These are phyloP conservation scores for Selaginella tamariscina DNA, from an alignment of 75 land plant genomes.

Conservation along the genomic window DNA sequence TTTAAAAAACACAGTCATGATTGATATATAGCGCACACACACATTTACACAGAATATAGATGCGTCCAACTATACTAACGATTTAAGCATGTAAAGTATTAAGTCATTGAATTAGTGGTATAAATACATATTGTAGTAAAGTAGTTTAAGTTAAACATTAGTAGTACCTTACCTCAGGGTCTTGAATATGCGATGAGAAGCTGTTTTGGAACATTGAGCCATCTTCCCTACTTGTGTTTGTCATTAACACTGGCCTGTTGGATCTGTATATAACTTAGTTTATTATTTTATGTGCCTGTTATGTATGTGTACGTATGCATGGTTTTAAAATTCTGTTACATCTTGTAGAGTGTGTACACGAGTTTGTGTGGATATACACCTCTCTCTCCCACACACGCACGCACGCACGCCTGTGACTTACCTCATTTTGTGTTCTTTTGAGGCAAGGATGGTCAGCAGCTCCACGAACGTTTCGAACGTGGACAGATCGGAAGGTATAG, in stretches of 20 bases:
- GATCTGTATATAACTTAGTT: too few relatives aligned
- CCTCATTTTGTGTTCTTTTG: conserved; percentile 48
- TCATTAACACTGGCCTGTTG: not conserved
- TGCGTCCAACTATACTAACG: not conserved
- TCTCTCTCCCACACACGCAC: too few relatives aligned
- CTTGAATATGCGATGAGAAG: not conserved
- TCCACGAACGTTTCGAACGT: conserved; percentile 80
- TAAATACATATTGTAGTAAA: too few relatives aligned
- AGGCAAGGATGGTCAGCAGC: conserved; percentile 44
- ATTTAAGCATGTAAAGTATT: not conserved
- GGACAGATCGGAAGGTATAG: conserved; percentile 55
- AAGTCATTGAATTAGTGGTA: not conserved
- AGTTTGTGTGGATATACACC: too few relatives aligned
- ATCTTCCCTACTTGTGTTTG: not conserved
- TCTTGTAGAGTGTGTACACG: not conserved
- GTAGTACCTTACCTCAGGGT: not conserved
- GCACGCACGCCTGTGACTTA: too few relatives aligned
- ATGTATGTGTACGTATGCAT: too few relatives aligned
- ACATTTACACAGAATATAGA: too few relatives aligned
- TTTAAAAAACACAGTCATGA: too few relatives aligned
- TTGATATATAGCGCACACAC: too few relatives aligned
- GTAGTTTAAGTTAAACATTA: too few relatives aligned
- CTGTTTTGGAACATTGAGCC: not conserved
- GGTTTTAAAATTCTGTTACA: not conserved
- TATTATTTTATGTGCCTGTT: too few relatives aligned